Conservation (phyloP, 2,329 filamentous ascomycete genomes). For the Diplodia sapinea region DNA sequence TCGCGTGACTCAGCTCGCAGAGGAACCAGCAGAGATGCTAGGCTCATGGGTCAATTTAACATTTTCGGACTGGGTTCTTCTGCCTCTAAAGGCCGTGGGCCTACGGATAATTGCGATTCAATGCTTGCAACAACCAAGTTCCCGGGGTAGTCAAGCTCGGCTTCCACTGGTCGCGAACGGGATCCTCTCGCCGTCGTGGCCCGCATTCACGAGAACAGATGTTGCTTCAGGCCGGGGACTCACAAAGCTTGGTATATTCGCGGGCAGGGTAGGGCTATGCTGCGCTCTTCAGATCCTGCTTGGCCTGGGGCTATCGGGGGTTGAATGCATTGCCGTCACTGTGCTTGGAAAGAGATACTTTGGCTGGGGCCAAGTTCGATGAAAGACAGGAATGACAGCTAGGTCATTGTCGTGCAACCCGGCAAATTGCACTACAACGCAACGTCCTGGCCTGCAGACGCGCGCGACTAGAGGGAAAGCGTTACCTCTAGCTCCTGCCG, state of each 20-base stretch:
- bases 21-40: slow-evolving; percentile 43
- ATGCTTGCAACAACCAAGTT: slow-evolving; percentile 33
- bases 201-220: slow-evolving; percentile 7
- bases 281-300: slow-evolving; percentile 42
- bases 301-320: slow-evolving; percentile 44
- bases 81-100: slow-evolving; percentile 43
- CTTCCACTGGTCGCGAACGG: slow-evolving; percentile 10
- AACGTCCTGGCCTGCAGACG: neutral
- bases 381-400: neutral
- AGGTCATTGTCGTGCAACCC: too few relatives aligned
- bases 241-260: slow-evolving; percentile 36
- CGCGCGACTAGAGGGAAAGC: neutral
- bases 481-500: neutral
- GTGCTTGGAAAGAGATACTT: slow-evolving; percentile 41
- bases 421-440: neutral
- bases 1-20: slow-evolving; percentile 46
- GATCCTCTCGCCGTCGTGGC: slow-evolving; percentile 11
- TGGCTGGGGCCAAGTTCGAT: slow-evolving; percentile 40
- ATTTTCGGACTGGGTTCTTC: slow-evolving; percentile 40
- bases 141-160: slow-evolving; percentile 8
- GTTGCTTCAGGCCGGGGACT: slow-evolving; percentile 10
- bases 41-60: slow-evolving; percentile 43
- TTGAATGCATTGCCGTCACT: slow-evolving; percentile 42
- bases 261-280: slow-evolving; percentile 44
- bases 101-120: slow-evolving; percentile 40